These are phyloP conservation scores for Smittium culicis DNA, from an alignment of 371 early-diverging fungal species.

Conservation along the genomic window DNA sequence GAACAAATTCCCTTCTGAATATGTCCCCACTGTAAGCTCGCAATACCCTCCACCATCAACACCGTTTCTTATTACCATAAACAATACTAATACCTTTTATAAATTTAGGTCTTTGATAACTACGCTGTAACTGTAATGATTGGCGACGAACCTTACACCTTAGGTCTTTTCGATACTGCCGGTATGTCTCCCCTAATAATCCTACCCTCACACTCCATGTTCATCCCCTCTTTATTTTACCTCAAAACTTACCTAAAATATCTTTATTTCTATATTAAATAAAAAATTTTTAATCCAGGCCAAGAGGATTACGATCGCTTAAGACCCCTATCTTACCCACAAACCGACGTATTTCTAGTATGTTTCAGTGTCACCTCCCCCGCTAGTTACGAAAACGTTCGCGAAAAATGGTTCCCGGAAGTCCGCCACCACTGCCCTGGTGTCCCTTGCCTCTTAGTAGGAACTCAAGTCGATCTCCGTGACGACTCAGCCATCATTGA, in stretches of 20 bases:
- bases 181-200: constrained; percentile 35
- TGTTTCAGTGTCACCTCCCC: constrained; percentile 93
- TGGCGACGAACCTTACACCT: constrained; percentile 78
- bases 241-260: constrained; percentile 26
- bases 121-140: constrained; percentile 98
- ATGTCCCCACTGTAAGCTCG: constrained; percentile 83
- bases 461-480: constrained; percentile 90
- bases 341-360: constrained; percentile 86
- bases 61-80: constrained; percentile 5
- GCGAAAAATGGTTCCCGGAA: constrained; percentile 80
- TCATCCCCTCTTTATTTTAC: constrained; percentile 10
- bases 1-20: constrained; percentile 96
- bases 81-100: not conserved
- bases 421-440: constrained; percentile 95
- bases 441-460: constrained; percentile 91
- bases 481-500: constrained; percentile 71
- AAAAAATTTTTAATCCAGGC: no score
- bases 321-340: constrained; percentile 88
- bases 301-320: constrained; percentile 97
- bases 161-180: constrained; percentile 95
- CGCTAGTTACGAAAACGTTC: constrained; percentile 84
- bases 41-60: not conserved
- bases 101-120: constrained; percentile 83
- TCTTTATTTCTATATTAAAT: no score
- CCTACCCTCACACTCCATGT: not conserved